These are phyloP conservation scores for Talinum fruticosum DNA, from an alignment of 148 eudicot genomes.

Conservation along the genomic window DNA sequence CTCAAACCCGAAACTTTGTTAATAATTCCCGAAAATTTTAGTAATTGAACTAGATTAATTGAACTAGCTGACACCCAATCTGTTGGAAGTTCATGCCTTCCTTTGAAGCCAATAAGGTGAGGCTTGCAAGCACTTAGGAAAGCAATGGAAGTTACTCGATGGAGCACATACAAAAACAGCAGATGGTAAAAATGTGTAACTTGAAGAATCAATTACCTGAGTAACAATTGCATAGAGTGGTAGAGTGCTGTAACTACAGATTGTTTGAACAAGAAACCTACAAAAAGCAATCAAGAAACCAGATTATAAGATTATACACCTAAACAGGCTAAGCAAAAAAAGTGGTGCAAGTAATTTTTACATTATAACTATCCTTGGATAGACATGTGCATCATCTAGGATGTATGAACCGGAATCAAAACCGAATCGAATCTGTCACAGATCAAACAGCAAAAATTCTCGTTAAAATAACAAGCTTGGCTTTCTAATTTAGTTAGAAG, in stretches of 20 bases:
- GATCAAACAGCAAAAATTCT: background rate
- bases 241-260: slow-evolving; percentile 61
- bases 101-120: too few species aligned
- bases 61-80: background rate
- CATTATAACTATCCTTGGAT: slow-evolving; percentile 45
- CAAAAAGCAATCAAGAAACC: background rate
- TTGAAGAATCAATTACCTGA: slow-evolving; percentile 30
- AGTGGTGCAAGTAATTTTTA: slow-evolving; percentile 13
- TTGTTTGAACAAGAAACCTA: slow-evolving; percentile 47
- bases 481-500: background rate
- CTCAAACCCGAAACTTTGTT: too few species aligned
- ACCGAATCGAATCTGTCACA: slow-evolving; percentile 36
- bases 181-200: background rate
- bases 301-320: background rate
- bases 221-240: slow-evolving; percentile 67
- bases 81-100: too few species aligned
- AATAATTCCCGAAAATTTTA: too few species aligned
- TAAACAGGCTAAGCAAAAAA: background rate
- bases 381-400: slow-evolving; percentile 41
- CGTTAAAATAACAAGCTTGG: background rate
- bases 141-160: too few species aligned
- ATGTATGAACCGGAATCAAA: slow-evolving; percentile 49
- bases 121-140: too few species aligned
- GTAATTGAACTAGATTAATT: too few species aligned
- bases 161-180: background rate